phyloP scores from a whole-genome alignment of 2,329 filamentous ascomycete genomes.

The Botrytis fabae region DNA sequence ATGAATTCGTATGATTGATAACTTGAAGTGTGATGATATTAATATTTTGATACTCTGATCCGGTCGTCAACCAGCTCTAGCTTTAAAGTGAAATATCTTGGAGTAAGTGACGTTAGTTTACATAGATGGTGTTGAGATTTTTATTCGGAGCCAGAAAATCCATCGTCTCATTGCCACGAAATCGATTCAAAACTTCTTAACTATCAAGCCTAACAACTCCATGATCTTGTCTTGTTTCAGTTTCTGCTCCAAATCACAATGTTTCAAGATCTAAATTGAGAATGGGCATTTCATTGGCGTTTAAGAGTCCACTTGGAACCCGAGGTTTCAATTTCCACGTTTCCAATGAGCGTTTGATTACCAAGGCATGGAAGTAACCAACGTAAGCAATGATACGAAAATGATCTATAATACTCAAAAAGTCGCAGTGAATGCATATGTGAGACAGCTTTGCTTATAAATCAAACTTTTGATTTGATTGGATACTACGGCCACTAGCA shows the following conservation, averaged over 20 bases:
- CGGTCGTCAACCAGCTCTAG: fast-evolving
- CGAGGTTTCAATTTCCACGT: neutral
- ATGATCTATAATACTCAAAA: neutral
- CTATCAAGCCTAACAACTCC: neutral
- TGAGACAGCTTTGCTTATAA: neutral
- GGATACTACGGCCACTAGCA: no score
- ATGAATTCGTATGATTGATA: fast-evolving
- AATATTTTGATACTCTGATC: neutral
- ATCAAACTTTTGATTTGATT: neutral
- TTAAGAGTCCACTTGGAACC: neutral
- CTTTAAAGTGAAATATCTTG: neutral
- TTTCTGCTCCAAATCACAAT: neutral
- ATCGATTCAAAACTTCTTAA: no score
- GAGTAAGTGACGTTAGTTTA: neutral
- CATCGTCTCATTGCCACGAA: neutral
- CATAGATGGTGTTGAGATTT: neutral
- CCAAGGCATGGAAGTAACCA: neutral
- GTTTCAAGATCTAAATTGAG: neutral
- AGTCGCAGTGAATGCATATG: neutral
- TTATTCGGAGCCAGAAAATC: neutral
- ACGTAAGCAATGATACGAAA: neutral
- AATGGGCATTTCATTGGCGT: neutral
- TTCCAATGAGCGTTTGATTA: neutral
- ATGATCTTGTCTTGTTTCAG: neutral
- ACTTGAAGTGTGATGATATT: neutral